These are phyloP conservation scores for Cymbopogon flexuosus DNA, from an alignment of 202 grass and related monocot genomes.

Conservation along the genomic window DNA sequence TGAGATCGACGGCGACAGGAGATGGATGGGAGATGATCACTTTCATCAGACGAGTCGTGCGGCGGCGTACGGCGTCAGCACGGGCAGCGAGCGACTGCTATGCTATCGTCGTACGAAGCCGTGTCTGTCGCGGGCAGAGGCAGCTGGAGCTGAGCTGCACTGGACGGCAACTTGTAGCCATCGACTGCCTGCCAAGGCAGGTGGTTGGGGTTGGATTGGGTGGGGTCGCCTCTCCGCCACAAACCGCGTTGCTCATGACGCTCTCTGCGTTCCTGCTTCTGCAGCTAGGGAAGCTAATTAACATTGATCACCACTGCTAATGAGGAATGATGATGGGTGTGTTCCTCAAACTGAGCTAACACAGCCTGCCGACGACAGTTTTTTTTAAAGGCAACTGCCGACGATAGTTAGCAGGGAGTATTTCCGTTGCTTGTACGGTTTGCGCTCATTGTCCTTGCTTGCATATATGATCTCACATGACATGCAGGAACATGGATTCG, in stretches of 20 bases:
- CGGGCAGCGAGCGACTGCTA: constrained; percentile 15
- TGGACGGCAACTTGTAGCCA: constrained; percentile 13
- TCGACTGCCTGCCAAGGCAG: background rate
- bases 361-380: background rate
- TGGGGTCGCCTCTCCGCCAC: background rate
- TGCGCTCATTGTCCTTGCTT: background rate
- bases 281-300: background rate
- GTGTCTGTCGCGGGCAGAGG: background rate
- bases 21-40: constrained; percentile 9
- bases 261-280: too few species aligned
- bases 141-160: constrained; percentile 38
- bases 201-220: background rate
- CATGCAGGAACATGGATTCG: background rate
- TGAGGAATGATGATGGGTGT: background rate
- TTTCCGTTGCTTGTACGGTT: background rate
- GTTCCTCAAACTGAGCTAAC: background rate
- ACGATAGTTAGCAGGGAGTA: background rate
- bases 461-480: background rate
- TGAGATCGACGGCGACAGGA: constrained; percentile 5
- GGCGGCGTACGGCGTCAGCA: constrained; percentile 47
- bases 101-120: constrained; percentile 12
- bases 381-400: background rate
- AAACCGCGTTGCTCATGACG: constrained; percentile 28
- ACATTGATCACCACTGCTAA: background rate
- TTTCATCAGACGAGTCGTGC: background rate